A percentile compares a stretch with the other conserved stretches of the same genome.
These are phyloP conservation scores for Talaromyces pinophilus DNA, from an alignment of 2,329 filamentous ascomycete genomes.

Conservation along the genomic window DNA sequence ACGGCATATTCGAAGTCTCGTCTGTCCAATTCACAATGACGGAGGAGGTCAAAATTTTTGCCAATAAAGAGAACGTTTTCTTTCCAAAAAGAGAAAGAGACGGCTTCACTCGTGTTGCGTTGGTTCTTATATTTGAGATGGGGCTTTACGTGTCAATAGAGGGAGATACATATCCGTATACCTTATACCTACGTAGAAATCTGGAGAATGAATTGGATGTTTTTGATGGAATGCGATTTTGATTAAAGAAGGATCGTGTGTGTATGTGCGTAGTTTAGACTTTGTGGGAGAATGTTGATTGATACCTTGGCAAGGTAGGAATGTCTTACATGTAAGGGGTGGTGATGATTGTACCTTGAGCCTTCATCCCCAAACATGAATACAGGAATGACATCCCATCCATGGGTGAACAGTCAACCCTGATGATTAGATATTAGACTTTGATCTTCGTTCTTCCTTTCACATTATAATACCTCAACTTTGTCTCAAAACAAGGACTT, in stretches of 20 bases:
- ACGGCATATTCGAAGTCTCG: slow-evolving; percentile 50
- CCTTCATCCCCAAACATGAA: neutral
- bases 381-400: neutral
- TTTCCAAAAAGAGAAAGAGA: slow-evolving; percentile 27
- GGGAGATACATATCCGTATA: slow-evolving; percentile 49
- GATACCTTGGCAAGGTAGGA: neutral
- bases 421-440: neutral
- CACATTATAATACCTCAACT: neutral
- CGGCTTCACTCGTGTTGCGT: slow-evolving; percentile 47
- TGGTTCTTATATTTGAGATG: slow-evolving; percentile 37
- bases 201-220: neutral
- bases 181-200: neutral
- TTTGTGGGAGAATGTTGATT: neutral
- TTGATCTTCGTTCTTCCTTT: neutral
- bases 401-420: neutral
- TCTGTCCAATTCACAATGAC: slow-evolving; percentile 40
- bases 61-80: slow-evolving; percentile 38
- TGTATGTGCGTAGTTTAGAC: neutral
- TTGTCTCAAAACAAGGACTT: too few species aligned
- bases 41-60: slow-evolving; percentile 50
- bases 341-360: neutral
- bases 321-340: neutral
- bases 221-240: neutral
- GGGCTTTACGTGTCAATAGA: slow-evolving; percentile 46
- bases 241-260: neutral